Percentiles rank a stretch among this genome's conserved stretches.
Evolutionary conservation across 2,329 filamentous ascomycete genomes (phyloP).

Genomic region (Colletotrichum incanum): DNA sequence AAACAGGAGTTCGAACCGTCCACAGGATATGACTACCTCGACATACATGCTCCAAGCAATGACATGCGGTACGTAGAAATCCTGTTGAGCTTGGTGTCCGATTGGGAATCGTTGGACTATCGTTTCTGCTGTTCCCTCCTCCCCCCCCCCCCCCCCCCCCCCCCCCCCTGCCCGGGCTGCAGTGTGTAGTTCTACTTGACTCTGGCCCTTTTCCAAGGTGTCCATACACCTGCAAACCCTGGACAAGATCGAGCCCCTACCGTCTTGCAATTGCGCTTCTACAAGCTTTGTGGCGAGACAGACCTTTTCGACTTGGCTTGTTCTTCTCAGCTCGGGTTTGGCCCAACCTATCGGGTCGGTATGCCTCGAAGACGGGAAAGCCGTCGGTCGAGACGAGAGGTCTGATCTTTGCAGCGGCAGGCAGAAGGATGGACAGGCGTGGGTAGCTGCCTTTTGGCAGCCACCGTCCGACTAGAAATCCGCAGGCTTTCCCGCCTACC

Average conservation of each 20-base stretch:
- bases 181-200: constrained; percentile 29
- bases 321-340: constrained; percentile 8
- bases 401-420: constrained; percentile 6
- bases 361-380: constrained; percentile 1
- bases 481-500: constrained; percentile 51
- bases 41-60: constrained; percentile 63
- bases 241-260: constrained; percentile 11
- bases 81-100: constrained; percentile 42
- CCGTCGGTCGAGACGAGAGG: constrained; percentile 24
- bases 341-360: constrained; percentile 13
- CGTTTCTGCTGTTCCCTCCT: constrained; percentile 6
- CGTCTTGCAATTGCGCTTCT: constrained; percentile 8
- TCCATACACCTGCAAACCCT: constrained; percentile 20
- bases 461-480: constrained; percentile 54
- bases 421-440: constrained; percentile 46
- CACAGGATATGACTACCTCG: constrained; percentile 70
- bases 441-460: constrained; percentile 55
- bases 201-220: constrained; percentile 34
- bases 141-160: no score
- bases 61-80: constrained; percentile 69
- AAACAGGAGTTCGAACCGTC: constrained; percentile 71
- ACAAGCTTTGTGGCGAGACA: constrained; percentile 18
- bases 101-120: constrained; percentile 4
- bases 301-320: constrained; percentile 10
- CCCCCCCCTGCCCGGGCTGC: constrained; percentile 16